Evolutionary conservation across 2,329 filamentous ascomycete species (phyloP).

Genomic region (Calonectria pseudoreteaudii): DNA sequence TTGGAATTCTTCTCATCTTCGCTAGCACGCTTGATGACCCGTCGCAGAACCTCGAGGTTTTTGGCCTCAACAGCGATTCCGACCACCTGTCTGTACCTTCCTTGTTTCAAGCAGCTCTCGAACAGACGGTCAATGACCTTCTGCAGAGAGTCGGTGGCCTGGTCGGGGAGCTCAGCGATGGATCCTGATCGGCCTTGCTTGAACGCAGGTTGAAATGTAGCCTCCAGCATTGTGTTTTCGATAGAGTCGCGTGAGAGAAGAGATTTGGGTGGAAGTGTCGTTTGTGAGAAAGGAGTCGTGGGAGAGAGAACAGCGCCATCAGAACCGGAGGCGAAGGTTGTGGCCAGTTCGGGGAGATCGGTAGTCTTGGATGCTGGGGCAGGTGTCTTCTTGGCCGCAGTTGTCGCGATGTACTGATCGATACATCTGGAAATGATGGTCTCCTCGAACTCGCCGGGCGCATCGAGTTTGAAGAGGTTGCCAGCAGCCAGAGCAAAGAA

Average conservation of each 20-base stretch:
- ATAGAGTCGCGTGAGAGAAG: conserved; percentile 86
- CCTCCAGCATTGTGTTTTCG: conserved; percentile 72
- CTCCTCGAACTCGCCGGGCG: conserved; percentile 95
- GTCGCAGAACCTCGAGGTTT: conserved; percentile 86
- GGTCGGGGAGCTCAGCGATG: conserved; percentile 75
- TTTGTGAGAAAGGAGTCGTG: conserved; percentile 95
- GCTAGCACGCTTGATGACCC: conserved; percentile 89
- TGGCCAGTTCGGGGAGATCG: conserved; percentile 77
- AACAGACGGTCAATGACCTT: conserved; percentile 90
- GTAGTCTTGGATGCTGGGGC: conserved; percentile 56
- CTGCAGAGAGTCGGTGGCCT: conserved; percentile 83
- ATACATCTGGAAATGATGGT: conserved; percentile 99
- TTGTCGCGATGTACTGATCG: conserved; percentile 93
- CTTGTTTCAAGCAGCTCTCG: conserved; percentile 86
- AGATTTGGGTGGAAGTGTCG: conserved; percentile 91
- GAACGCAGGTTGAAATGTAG: conserved; percentile 64
- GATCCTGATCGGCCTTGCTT: conserved; percentile 68
- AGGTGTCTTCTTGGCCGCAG: conserved; percentile 62
- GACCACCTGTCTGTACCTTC: conserved; percentile 93
- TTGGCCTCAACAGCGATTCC: conserved; percentile 96
- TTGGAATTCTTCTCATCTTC: conserved; percentile 82
- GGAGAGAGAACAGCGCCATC: conserved; percentile 86
- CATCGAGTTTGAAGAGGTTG: conserved; percentile 92
- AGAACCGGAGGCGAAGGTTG: conserved; percentile 77
- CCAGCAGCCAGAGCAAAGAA: conserved; percentile 95